phyloP scores from a whole-genome alignment of 2,329 filamentous ascomycete genomes.

The Trichocomaceae sp. region DNA sequence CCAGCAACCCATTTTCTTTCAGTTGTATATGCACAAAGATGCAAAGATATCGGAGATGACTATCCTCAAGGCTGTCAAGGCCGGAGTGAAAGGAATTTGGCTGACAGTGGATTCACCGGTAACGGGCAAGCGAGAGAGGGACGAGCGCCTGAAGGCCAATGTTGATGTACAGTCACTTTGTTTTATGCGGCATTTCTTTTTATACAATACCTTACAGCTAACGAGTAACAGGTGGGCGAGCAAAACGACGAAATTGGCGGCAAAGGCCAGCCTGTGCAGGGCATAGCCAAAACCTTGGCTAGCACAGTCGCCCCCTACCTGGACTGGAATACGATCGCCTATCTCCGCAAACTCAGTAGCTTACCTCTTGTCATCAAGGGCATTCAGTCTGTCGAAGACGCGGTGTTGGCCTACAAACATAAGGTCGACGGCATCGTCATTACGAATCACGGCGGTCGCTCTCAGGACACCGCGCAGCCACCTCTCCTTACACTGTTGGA shows the following conservation, averaged over 20 bases:
- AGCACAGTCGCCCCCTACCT: constrained; percentile 25
- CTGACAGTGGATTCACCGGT: constrained; percentile 32
- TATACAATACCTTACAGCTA: neutral
- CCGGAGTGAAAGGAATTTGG: constrained; percentile 26
- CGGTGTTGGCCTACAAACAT: constrained; percentile 38
- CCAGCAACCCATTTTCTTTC: constrained; percentile 27
- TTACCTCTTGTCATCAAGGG: constrained; percentile 35
- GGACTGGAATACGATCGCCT: constrained; percentile 25
- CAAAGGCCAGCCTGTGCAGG: constrained; percentile 16
- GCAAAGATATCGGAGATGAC: constrained; percentile 20
- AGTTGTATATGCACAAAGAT: constrained; percentile 36
- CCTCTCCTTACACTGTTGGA: constrained; percentile 57
- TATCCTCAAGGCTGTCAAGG: constrained; percentile 23
- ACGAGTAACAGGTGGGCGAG: constrained; percentile 10
- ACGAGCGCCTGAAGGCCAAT: constrained; percentile 24
- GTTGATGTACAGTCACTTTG: constrained; percentile 16
- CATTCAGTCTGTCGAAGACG: constrained; percentile 46
- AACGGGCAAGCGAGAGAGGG: constrained; percentile 28
- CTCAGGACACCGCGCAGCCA: constrained; percentile 41
- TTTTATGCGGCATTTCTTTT: neutral
- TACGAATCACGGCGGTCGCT: constrained; percentile 41
- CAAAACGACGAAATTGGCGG: constrained; percentile 11
- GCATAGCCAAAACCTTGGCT: constrained; percentile 25
- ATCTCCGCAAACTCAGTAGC: constrained; percentile 38
- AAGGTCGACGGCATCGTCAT: constrained; percentile 43